Conservation (phyloP, 106 monocot species). For the Allium cepa region DNA sequence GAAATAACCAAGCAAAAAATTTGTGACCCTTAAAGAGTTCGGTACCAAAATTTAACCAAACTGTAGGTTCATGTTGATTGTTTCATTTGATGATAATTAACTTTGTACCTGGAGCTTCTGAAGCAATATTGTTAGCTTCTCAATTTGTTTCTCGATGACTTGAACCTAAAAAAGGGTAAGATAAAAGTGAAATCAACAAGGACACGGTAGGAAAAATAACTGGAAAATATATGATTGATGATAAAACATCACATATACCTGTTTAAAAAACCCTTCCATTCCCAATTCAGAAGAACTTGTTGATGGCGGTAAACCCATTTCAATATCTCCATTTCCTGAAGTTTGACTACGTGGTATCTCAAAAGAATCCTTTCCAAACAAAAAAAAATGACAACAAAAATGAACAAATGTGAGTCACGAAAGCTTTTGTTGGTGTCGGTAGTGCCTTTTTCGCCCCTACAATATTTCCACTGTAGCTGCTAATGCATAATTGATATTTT, state of each 20-base stretch:
- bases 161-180: constrained; percentile 21
- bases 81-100: too few species aligned
- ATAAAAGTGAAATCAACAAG: neutral
- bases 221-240: neutral
- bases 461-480: too few species aligned
- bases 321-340: constrained; percentile 67
- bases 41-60: too few species aligned
- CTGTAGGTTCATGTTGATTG: too few species aligned
- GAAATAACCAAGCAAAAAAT: too few species aligned
- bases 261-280: constrained; percentile 76
- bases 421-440: too few species aligned
- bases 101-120: constrained; percentile 33
- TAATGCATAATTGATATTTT: too few species aligned
- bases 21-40: too few species aligned
- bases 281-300: constrained; percentile 35
- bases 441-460: too few species aligned
- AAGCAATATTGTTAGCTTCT: constrained; percentile 29
- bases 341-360: constrained; percentile 36
- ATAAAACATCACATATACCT: constrained; percentile 33
- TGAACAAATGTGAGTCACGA: too few species aligned
- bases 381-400: too few species aligned
- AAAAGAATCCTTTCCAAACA: constrained; percentile 44
- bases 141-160: constrained; percentile 36
- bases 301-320: constrained; percentile 43
- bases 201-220: too few species aligned